Evolutionary conservation across 371 early-diverging fungal genomes (phyloP).

Genomic region (Polyrhizophydium stewartii): DNA sequence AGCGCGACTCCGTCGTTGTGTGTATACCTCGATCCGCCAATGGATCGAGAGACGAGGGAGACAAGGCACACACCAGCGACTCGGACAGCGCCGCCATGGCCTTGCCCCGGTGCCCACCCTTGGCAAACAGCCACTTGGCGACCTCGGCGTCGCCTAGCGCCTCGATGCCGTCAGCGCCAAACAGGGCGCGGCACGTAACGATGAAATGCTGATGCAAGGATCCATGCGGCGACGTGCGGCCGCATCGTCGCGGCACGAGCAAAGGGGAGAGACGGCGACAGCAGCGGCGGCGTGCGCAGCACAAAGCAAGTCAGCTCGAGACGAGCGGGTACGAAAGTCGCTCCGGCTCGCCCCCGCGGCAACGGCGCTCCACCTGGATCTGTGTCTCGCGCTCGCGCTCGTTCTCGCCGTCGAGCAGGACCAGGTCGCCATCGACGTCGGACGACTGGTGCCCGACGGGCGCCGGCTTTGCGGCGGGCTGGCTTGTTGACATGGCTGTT

Average conservation of each 20-base stretch:
- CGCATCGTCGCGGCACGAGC: no score
- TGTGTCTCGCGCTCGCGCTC: not conserved
- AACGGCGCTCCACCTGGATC: not conserved
- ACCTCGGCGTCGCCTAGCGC: constrained; percentile 5
- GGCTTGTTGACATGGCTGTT: no score
- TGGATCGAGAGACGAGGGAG: no score
- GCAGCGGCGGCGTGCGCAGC: no score
- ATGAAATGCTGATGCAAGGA: not conserved
- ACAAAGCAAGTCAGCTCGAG: no score
- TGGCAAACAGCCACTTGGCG: constrained; percentile 6
- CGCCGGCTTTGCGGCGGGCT: no score
- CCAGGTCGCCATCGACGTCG: not conserved
- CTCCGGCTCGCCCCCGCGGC: no score
- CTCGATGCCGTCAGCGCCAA: constrained; percentile 2
- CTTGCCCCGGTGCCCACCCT: constrained; percentile 12
- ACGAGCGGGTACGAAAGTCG: no score
- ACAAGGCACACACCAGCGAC: constrained; percentile 22
- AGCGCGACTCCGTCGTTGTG: no score
- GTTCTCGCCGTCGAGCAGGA: not conserved
- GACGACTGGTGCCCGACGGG: not conserved
- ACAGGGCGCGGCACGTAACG: not conserved
- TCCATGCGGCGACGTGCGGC: no score
- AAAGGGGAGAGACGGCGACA: no score
- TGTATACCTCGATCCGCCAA: no score
- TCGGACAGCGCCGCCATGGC: constrained; percentile 20